Base-by-base conservation (phyloP, 179 eudicot species). In the Beta lomatogona region DNA sequence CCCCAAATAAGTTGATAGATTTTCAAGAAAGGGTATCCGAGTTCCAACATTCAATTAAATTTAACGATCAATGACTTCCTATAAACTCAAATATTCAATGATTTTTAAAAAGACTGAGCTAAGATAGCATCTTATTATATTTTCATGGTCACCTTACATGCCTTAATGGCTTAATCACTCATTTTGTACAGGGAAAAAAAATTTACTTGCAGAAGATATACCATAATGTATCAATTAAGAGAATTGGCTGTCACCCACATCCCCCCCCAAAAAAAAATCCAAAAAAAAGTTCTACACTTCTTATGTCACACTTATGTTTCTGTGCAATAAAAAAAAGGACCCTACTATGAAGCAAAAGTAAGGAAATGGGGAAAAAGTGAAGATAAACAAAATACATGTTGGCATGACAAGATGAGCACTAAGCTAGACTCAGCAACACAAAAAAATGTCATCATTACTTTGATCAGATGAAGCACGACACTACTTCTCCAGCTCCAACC, bases 401-500 rank as follows among this genome's bases (percentile, higher is more conserved):
- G 75, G 70, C 75, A 28, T 65, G 53, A 81, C 76, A 21, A 50
- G 36, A 46, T 80, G 22, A 9, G 79, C 75, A 76, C 58, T 75
- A 74, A 66, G 59, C 64, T 83, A 74, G 25, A 58, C 21, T 76
- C 21, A 68, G 75, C 25, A 21, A 16, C 44, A 19, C n/a, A 63
- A 68, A 58, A 58, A 74, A 16, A 76, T 9, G 59, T 44, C 58
- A 77, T 82, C 73, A 44, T 69, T 73, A 77, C 55, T 71, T 41
- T 9, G 63, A 53, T 69, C 73, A 69, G 5, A 53, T 67, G 44
- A 75, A 53, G 63, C 15, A 5, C 28, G 36, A 53, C 48, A 41
- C 74, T 28, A 53, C 19, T 14, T 45, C 31, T 48, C 15, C 18
- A 65, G 45, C 28, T 67, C 75, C 21, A 54, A 66, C 4, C 48